Conservation (phyloP, 768 basidiomycete genomes). For the Ramaria rubella region DNA sequence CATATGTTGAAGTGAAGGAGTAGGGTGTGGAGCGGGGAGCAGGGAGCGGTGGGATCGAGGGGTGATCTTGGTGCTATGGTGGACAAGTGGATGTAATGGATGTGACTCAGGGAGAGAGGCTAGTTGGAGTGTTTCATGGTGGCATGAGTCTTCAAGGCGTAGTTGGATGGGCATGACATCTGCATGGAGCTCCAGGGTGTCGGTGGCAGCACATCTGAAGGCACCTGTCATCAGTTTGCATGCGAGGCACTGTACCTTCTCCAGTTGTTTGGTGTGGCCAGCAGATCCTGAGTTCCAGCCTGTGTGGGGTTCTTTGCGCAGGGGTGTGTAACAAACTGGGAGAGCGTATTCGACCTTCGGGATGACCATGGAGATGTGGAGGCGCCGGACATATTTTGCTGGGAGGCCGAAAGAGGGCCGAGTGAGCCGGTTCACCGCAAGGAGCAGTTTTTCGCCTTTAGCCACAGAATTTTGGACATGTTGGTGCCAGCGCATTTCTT, state of each 20-base stretch:
- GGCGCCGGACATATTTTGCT: neutral
- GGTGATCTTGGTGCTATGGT: neutral
- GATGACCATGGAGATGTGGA: slow-evolving; percentile 15
- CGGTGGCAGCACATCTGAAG: slow-evolving; percentile 8
- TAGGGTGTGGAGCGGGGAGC: slow-evolving; percentile 21
- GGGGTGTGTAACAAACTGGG: slow-evolving; percentile 13
- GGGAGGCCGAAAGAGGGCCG: slow-evolving; percentile 4
- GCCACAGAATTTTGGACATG: slow-evolving; percentile 2
- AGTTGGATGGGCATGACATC: slow-evolving; percentile 10
- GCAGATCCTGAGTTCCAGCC: neutral
- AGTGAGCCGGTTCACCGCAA: neutral
- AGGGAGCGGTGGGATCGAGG: slow-evolving; percentile 12
- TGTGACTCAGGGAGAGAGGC: slow-evolving; percentile 12
- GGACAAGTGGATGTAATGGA: slow-evolving; percentile 10
- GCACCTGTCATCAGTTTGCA: slow-evolving; percentile 17
- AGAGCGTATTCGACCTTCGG: slow-evolving; percentile 22
- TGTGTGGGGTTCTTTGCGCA: fast-evolving
- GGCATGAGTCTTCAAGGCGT: neutral
- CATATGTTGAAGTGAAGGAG: slow-evolving; percentile 9
- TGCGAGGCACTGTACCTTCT: slow-evolving; percentile 16
- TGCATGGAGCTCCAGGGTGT: slow-evolving; percentile 11
- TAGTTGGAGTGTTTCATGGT: slow-evolving; percentile 5
- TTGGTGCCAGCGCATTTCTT: neutral
- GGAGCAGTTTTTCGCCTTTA: slow-evolving; percentile 1
- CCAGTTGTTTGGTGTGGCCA: neutral